These are phyloP conservation scores for Colletotrichum liaoningense DNA, from an alignment of 2,329 filamentous ascomycete genomes.

Conservation along the genomic window DNA sequence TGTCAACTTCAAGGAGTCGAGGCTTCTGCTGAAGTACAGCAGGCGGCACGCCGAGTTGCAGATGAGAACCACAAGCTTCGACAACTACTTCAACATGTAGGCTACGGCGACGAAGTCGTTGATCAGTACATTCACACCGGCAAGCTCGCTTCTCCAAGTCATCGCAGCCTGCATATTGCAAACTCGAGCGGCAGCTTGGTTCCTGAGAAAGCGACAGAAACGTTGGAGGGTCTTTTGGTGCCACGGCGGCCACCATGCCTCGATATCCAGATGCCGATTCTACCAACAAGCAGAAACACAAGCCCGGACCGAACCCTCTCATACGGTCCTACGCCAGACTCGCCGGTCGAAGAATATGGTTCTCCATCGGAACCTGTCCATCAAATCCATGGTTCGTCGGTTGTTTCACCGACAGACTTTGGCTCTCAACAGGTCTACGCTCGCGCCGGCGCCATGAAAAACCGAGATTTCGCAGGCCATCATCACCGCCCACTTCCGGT, in stretches of 20 bases:
- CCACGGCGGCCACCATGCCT: conserved; percentile 48
- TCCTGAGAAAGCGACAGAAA: conserved; percentile 14
- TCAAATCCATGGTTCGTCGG: not conserved
- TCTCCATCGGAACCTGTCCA: not conserved
- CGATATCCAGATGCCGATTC: conserved; percentile 42
- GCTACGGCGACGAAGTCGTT: conserved; percentile 68
- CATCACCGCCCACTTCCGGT: not conserved
- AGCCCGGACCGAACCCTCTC: not conserved
- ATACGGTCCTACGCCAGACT: conserved; percentile 10
- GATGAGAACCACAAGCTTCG: conserved; percentile 77
- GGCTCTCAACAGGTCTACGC: not conserved
- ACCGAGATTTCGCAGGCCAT: not conserved
- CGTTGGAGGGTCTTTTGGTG: conserved; percentile 51
- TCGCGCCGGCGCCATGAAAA: not conserved
- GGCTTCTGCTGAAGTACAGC: conserved; percentile 78
- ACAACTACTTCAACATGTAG: conserved; percentile 66
- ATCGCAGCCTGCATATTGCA: not conserved
- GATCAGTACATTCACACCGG: conserved; percentile 50
- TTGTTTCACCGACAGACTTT: not conserved
- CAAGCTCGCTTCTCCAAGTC: not conserved
- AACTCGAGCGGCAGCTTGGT: not conserved
- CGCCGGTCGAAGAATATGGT: conserved; percentile 7
- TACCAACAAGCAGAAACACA: not conserved
- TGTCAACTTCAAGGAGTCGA: conserved; percentile 75
- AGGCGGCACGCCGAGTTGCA: conserved; percentile 74